Evolutionary conservation across 2,329 filamentous ascomycete genomes (phyloP).

Genomic region (Beauveria bassiana): DNA sequence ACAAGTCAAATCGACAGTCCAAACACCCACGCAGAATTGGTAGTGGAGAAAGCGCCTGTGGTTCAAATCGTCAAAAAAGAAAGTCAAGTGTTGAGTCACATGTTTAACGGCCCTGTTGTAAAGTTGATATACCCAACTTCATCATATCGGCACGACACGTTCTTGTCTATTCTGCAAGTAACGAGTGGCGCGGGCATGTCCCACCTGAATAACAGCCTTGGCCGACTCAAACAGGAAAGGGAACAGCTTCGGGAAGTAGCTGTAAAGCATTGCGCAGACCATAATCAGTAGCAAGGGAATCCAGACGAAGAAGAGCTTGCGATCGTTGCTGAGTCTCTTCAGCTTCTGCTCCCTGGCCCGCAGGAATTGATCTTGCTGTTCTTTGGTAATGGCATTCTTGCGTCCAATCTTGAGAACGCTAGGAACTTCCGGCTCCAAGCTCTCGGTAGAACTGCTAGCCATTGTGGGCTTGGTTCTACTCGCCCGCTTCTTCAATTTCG

Average conservation of each 20-base stretch:
- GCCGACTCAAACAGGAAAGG: conserved; percentile 26
- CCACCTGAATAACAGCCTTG: conserved; percentile 24
- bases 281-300: conserved; percentile 43
- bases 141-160: conserved; percentile 21
- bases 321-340: conserved; percentile 55
- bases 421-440: conserved; percentile 27
- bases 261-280: conserved; percentile 42
- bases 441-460: not conserved
- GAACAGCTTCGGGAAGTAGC: conserved; percentile 41
- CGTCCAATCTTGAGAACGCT: conserved; percentile 50
- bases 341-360: conserved; percentile 53
- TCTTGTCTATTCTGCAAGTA: conserved; percentile 19
- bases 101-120: not conserved
- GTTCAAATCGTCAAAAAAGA: not conserved
- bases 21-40: not conserved
- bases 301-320: conserved; percentile 63
- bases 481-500: conserved; percentile 16
- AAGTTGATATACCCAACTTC: not conserved
- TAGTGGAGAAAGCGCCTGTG: not conserved
- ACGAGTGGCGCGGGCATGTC: conserved; percentile 17
- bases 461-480: conserved; percentile 22
- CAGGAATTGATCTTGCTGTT: conserved; percentile 57
- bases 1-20: not conserved
- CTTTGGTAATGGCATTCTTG: conserved; percentile 56
- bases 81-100: not conserved